Conservation (phyloP, 495 filamentous ascomycete genomes). For the Talaromyces ruber region DNA sequence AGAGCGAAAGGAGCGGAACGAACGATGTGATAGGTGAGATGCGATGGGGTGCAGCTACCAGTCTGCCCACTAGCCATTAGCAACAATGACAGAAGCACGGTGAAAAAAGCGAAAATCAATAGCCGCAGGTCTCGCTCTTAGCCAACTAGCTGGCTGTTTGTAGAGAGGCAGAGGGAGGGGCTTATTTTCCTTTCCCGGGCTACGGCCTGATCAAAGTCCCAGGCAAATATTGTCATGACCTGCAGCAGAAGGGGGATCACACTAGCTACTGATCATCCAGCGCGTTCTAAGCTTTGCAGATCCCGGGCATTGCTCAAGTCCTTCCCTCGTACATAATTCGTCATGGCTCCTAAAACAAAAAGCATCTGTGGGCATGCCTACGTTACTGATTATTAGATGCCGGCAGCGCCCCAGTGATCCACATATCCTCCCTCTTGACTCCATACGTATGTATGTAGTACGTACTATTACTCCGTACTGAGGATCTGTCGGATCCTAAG, state of each 20-base stretch:
- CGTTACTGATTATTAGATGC: constrained; percentile 7
- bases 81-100: background rate
- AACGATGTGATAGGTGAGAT: background rate
- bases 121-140: background rate
- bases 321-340: constrained; percentile 1
- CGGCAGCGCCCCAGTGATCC: constrained; percentile 13
- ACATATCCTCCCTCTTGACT: constrained; percentile 8
- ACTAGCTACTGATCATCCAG: constrained; percentile 4
- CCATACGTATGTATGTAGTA: constrained; percentile 6
- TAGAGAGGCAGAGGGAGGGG: background rate
- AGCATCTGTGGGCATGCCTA: background rate
- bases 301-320: constrained; percentile 1
- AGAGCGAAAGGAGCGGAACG: background rate
- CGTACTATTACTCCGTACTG: background rate
- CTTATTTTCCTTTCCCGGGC: background rate
- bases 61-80: background rate
- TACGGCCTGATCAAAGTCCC: background rate
- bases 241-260: constrained; percentile 6
- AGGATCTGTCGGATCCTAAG: background rate
- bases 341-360: background rate
- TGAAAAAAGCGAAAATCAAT: background rate
- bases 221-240: constrained; percentile 7
- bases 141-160: background rate
- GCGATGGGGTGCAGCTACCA: background rate
- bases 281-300: constrained; percentile 4